Base-by-base conservation (phyloP, 2,329 filamentous ascomycete species). In the Fusarium poae region DNA sequence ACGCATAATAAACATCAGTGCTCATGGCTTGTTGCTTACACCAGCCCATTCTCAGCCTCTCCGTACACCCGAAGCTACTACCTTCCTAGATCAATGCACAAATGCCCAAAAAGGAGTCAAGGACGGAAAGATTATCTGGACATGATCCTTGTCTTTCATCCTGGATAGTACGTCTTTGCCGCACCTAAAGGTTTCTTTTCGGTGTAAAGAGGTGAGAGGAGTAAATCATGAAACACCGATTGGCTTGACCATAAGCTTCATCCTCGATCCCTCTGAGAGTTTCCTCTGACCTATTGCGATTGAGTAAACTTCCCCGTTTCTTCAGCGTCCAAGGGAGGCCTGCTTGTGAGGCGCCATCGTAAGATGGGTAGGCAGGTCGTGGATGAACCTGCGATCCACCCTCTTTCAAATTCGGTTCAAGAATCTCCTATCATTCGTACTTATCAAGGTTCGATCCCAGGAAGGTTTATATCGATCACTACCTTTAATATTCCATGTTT, bases 361-460 rank as follows among this genome's bases (percentile, higher is more conserved):
- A 70, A 70, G 55, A 71, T 70, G 45, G 49, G 48, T 56, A 55
- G 55, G 68, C 60, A 50, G 49, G 34, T 53, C 48, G 54, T 64
- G 40, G 57, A 70, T 70, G 45, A 50, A 62, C 59, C 59, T 45
- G 64, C 59, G 49, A 71, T 70, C 52, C 67, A 65, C 67, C 37
- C 42, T 40, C 55, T 61, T 57, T 39, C 32, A 48, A 43, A 52
- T 51, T 29, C 43, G 40, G 32, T 35, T 58, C 34, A 29, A 16
- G 35, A 39, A 54, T 57, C 59, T 65, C 57, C 59, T 68, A 57
- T 54, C 53, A 35, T 46, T 46, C 20, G 42, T 51, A 20, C 30
- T 61, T 32, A 18, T 15, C 34, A 43, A 45, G 37, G 52, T 51
- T 55, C 16, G 43, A 39, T 37, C 27, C 32, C 30, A 45, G 15